These are phyloP conservation scores for Colletotrichum orchidophilum DNA, from an alignment of 2,329 filamentous ascomycete genomes.

Conservation along the genomic window DNA sequence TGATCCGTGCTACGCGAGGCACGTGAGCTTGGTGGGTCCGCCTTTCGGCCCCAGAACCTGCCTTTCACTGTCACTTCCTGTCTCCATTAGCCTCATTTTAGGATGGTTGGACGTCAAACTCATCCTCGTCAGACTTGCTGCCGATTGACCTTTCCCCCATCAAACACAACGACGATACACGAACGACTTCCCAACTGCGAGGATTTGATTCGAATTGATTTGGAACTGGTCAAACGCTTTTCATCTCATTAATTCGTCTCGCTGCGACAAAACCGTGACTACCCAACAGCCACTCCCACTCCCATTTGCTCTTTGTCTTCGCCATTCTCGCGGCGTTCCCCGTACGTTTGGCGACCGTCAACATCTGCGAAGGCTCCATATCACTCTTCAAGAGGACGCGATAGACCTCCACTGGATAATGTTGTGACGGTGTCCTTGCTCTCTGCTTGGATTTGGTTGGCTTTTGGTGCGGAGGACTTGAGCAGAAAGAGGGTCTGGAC, in stretches of 20 bases:
- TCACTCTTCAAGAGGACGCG: constrained; percentile 17
- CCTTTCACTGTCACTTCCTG: constrained; percentile 5
- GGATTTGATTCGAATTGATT: not conserved
- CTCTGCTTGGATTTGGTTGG: constrained; percentile 34
- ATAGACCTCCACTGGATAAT: constrained; percentile 29
- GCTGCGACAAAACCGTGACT: constrained; percentile 15
- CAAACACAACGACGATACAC: not conserved
- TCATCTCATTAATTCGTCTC: not conserved
- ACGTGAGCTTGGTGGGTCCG: constrained; percentile 19
- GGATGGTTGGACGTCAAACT: not conserved
- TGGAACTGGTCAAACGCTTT: not conserved
- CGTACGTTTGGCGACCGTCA: constrained; percentile 6
- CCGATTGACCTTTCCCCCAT: not conserved
- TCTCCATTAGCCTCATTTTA: not conserved
- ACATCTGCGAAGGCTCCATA: constrained; percentile 10
- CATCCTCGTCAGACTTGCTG: not conserved
- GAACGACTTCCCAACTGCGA: not conserved
- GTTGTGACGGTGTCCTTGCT: constrained; percentile 13
- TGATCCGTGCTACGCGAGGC: constrained; percentile 1
- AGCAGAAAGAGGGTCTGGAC: constrained; percentile 29
- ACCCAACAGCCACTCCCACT: constrained; percentile 14
- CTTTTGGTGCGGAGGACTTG: constrained; percentile 29
- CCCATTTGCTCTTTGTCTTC: constrained; percentile 5
- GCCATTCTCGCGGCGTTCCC: constrained; percentile 13
- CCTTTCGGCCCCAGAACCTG: not conserved